Evolutionary conservation across 2,329 filamentous ascomycete species (phyloP).

Genomic region (Fusarium incarnatum): DNA sequence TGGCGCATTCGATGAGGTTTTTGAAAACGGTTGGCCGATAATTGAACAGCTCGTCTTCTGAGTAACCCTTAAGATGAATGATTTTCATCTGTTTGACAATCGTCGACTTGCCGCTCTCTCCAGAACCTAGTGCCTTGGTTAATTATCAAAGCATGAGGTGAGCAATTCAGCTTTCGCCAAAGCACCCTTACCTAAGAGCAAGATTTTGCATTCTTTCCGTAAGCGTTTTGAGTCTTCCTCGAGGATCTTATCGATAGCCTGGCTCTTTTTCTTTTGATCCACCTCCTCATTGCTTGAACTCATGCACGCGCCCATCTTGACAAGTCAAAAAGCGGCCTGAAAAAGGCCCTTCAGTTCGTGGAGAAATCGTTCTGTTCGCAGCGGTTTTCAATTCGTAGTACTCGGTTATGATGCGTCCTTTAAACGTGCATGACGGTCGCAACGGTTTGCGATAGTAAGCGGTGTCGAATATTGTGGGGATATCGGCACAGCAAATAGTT

Average conservation of each 20-base stretch:
- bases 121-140: slow-evolving; percentile 76
- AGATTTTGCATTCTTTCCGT: slow-evolving; percentile 98
- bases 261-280: slow-evolving; percentile 95
- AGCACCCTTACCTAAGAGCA: slow-evolving; percentile 80
- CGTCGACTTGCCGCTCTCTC: slow-evolving; percentile 98
- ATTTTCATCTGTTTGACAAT: slow-evolving; percentile 99
- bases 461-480: slow-evolving; percentile 22
- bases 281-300: slow-evolving; percentile 87
- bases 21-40: slow-evolving; percentile 98
- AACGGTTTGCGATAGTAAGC: slow-evolving; percentile 25
- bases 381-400: slow-evolving; percentile 28
- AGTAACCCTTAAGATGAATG: slow-evolving; percentile 98
- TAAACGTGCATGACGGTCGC: slow-evolving; percentile 45
- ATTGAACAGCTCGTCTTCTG: slow-evolving; percentile 89
- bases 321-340: slow-evolving; percentile 31
- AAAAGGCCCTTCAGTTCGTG: slow-evolving; percentile 24
- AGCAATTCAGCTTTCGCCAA: slow-evolving; percentile 18
- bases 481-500: not conserved
- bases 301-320: slow-evolving; percentile 91
- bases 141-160: slow-evolving; percentile 21
- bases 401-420: slow-evolving; percentile 31
- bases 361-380: slow-evolving; percentile 15
- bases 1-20: slow-evolving; percentile 96
- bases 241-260: slow-evolving; percentile 91
- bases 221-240: slow-evolving; percentile 95